Conservation (phyloP, 176 grass and related monocot genomes). For the Oryza glaberrima region DNA sequence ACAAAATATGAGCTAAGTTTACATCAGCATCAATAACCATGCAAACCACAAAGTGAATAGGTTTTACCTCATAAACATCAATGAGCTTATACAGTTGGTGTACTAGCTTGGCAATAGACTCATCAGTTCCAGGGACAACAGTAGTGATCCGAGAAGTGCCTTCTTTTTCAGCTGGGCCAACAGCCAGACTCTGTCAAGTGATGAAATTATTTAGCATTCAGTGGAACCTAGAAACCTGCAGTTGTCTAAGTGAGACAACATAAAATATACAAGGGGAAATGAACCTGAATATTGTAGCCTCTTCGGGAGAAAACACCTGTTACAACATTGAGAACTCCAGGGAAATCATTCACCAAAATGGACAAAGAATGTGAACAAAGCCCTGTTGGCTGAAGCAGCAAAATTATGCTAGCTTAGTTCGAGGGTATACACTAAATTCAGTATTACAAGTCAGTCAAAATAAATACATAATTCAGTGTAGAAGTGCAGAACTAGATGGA, state of each 20-base stretch:
- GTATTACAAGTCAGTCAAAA: neutral
- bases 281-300: slow-evolving; percentile 99
- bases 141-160: slow-evolving; percentile 90
- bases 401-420: slow-evolving; percentile 30
- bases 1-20: slow-evolving; percentile 3
- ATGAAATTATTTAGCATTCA: slow-evolving; percentile 35
- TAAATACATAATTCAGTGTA: neutral
- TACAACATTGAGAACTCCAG: slow-evolving; percentile 91
- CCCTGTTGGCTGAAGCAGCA: slow-evolving; percentile 64
- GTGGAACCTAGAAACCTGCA: slow-evolving; percentile 15
- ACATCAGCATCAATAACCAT: slow-evolving; percentile 26
- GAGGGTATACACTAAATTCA: neutral
- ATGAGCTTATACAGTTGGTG: slow-evolving; percentile 89
- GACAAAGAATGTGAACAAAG: slow-evolving; percentile 89
- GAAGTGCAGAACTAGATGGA: neutral
- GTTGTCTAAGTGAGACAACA: neutral
- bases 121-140: slow-evolving; percentile 89
- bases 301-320: slow-evolving; percentile 95
- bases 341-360: slow-evolving; percentile 86
- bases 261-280: slow-evolving; percentile 3
- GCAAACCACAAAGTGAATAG: neutral
- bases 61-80: slow-evolving; percentile 72
- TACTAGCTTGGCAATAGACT: slow-evolving; percentile 81
- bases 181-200: slow-evolving; percentile 82
- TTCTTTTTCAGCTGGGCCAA: slow-evolving; percentile 79